These are phyloP conservation scores for Cryptococcus amylolentus DNA, from an alignment of 1,284 basidiomycete genomes.

Conservation along the genomic window DNA sequence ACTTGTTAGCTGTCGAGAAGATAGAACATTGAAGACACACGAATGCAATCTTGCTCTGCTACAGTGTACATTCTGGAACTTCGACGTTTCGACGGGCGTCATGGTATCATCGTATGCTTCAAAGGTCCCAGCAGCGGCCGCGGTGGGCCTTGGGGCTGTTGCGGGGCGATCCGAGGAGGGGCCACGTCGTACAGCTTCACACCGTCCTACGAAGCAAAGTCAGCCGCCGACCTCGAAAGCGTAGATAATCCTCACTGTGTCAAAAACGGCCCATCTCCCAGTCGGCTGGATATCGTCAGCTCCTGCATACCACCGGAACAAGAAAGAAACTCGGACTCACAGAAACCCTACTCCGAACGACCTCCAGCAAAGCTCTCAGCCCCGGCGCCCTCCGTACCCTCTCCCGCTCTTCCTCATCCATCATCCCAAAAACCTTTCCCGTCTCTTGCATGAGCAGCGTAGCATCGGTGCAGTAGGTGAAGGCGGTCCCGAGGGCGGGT, in stretches of 20 bases:
- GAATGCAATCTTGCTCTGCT: background rate
- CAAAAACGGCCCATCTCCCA: slow-evolving; percentile 43
- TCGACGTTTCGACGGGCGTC: no score
- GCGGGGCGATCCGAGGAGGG: slow-evolving; percentile 31
- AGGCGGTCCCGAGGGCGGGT: slow-evolving; percentile 39
- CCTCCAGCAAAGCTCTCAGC: slow-evolving; percentile 41
- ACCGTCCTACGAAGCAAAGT: slow-evolving; percentile 30
- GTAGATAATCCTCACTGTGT: slow-evolving; percentile 37
- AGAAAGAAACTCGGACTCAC: slow-evolving; percentile 21
- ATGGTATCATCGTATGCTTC: slow-evolving; percentile 31
- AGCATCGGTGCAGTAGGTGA: slow-evolving; percentile 38
- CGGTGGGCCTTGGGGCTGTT: slow-evolving; percentile 21
- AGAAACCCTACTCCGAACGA: slow-evolving; percentile 41
- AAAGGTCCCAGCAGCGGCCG: slow-evolving; percentile 32
- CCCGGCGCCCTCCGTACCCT: slow-evolving; percentile 27
- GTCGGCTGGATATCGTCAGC: slow-evolving; percentile 20
- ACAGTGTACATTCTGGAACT: no score
- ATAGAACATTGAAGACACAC: background rate
- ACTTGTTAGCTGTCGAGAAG: no score
- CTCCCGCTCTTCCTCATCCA: slow-evolving; percentile 41
- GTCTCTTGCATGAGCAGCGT: slow-evolving; percentile 45
- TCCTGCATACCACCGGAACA: background rate
- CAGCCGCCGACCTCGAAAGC: background rate
- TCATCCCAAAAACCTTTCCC: slow-evolving; percentile 39
- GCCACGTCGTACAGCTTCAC: slow-evolving; percentile 31